Base-by-base conservation (phyloP, 2,329 filamentous ascomycete genomes). In the Sporothrix inflata region DNA sequence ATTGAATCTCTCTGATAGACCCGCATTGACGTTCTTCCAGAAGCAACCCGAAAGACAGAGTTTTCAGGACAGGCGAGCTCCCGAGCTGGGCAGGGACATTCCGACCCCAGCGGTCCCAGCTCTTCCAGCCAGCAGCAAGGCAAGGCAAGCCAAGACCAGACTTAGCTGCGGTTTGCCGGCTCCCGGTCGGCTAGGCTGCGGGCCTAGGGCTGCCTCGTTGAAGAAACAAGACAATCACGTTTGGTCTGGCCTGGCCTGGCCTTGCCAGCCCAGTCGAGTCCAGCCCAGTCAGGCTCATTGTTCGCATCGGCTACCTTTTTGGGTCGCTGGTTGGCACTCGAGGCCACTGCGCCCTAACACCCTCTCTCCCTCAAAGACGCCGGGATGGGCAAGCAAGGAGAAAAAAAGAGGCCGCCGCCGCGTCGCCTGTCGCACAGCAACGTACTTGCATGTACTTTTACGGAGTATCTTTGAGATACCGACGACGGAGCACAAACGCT, bases 121-220 rank as follows among this genome's bases (percentile, higher is more conserved):
- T 24, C 24, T 12, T 45, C 57, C 16, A 21, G 38, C 38, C 53
- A 47, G 24, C 24, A n/a, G n/a, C n/a, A n/a, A n/a, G n/a, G n/a
- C n/a, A 19, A 27, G 12, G 60, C 38, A 11, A 65, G 38, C 55
- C 42, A 49, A 66, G 63, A 49, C n/a, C 7, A 65, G 38, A 14
- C 24, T 11, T 34, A 66, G 42, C 40, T 47, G 14, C 21, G 24
- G 42, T 53, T 68, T 40, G 45, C 65, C 30, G 47, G 65, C 45
- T 53, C 45, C n/a, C 65, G 45, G 47, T 68, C 65, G 65, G 65
- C 47, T 53, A 51, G 65, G 30, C 65, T 51, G 47, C 63, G 42
- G 24, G 1, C 19, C 65, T 53, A 53, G 24, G 24, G 24, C 40
- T 47, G 60, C 12, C 40, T 49, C 30, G 63, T 6, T 49, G 63